Base-by-base conservation (phyloP, 2,329 filamentous ascomycete species). In the Botrytis paeoniae region DNA sequence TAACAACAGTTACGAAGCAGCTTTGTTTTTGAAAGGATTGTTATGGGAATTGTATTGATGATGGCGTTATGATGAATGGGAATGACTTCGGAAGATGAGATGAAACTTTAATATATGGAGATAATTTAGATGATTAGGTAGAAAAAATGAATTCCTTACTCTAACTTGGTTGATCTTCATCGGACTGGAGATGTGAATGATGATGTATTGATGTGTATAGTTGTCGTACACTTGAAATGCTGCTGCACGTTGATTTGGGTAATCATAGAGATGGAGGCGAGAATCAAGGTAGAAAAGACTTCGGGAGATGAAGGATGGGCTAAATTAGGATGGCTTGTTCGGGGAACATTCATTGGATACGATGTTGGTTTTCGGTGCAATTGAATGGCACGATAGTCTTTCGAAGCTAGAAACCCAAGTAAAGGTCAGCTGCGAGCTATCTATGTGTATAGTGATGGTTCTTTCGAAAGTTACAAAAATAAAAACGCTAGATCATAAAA, bases 61-160 rank as follows among this genome's bases (percentile, higher is more conserved):
- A 20, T 16, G 35, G 64, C 35, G 48, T 54, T 54, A 57, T 41
- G 25, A n/a, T 29, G 10, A 29, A 41, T 16, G 22, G 7, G 32
- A 51, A 32, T 16, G 63, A 66, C 10, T 9, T 65, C n/a, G 2
- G 25, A 35, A 48, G 29, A 51, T 16, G 32, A 51, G 43, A 51
- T 20, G 14, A 51, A 66, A 68, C 16, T 18, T 68, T 68, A 68
- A 68, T 68, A 37, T 9, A 29, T 39, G 43, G 45, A 39, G 45
- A 54, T 63, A 41, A 61, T 63, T 63, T 63, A 63, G 61, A 63
- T 63, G 61, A 29, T 14, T 54, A 68, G 64, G 45, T 54, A 68
- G 45, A 68, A 39, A 54, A 22, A 39, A 39, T 54, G 45, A 68
- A 68, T 37, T 68, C 64, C 45, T 68, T 68, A 41, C 45, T 68